Percentiles rank a stretch among this genome's conserved stretches.
Evolutionary conservation across 208 protist genomes (phyloP).

Genomic region (Trypanosoma scelopori): DNA sequence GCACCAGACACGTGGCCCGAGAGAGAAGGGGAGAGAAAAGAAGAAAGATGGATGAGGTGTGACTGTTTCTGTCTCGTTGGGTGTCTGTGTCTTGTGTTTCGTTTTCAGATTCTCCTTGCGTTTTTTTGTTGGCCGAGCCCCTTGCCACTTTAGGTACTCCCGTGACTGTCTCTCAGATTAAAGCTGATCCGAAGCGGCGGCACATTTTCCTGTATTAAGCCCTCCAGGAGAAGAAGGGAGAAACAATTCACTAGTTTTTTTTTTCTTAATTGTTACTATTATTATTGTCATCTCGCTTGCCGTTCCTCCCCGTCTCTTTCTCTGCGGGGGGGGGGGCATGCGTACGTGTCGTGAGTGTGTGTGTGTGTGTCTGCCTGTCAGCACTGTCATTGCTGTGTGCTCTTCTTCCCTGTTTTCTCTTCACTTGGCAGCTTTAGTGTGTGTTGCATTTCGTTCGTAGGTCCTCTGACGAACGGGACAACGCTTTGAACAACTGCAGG

Average conservation of each 20-base stretch:
- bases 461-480: neutral
- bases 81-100: neutral
- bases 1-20: too few relatives aligned
- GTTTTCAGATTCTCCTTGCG: neutral
- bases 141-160: neutral
- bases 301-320: too few relatives aligned
- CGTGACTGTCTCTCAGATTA: neutral
- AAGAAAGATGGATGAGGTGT: neutral
- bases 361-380: neutral
- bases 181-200: neutral
- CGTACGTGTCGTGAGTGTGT: too few relatives aligned
- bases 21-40: too few relatives aligned
- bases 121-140: neutral
- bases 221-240: neutral
- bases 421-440: too few relatives aligned
- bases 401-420: neutral
- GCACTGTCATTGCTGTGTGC: neutral
- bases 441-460: neutral
- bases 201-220: neutral
- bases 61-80: neutral
- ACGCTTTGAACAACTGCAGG: neutral
- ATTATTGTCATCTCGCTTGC: too few relatives aligned
- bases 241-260: neutral
- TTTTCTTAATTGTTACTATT: constrained; percentile 4
- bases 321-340: too few relatives aligned